Conservation (phyloP, 2,329 filamentous ascomycete species). For the Diaporthe ilicicola region DNA sequence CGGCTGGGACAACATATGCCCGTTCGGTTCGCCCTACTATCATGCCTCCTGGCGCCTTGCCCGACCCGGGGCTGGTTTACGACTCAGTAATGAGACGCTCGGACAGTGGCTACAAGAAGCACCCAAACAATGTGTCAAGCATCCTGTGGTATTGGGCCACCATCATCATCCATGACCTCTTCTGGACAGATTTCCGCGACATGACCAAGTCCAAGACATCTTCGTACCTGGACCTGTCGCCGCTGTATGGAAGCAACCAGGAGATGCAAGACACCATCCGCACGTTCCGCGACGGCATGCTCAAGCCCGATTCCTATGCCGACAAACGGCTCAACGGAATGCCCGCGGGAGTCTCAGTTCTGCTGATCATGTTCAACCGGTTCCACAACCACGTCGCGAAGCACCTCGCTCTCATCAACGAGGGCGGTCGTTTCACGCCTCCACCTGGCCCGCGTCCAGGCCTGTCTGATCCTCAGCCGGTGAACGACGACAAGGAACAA, state of each 20-base stretch:
- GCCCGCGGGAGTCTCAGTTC: constrained; percentile 74
- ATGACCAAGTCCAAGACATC: constrained; percentile 71
- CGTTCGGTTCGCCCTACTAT: constrained; percentile 68
- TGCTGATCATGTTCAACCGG: constrained; percentile 81
- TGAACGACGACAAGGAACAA: constrained; percentile 43
- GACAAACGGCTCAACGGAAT: constrained; percentile 76
- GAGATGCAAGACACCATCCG: constrained; percentile 72
- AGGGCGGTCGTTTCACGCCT: constrained; percentile 78
- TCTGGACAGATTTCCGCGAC: constrained; percentile 73
- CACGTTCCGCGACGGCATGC: constrained; percentile 73
- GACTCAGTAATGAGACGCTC: constrained; percentile 67
- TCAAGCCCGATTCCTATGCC: constrained; percentile 78
- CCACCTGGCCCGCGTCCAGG: constrained; percentile 51
- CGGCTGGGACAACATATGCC: constrained; percentile 73
- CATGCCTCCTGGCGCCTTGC: constrained; percentile 69
- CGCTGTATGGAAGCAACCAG: constrained; percentile 75
- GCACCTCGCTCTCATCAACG: constrained; percentile 86
- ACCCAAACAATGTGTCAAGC: constrained; percentile 77
- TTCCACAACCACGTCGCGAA: constrained; percentile 90
- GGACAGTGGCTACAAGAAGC: constrained; percentile 57
- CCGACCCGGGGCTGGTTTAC: constrained; percentile 71
- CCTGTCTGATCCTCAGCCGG: background rate
- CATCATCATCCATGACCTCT: constrained; percentile 75
- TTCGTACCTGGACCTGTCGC: constrained; percentile 76
- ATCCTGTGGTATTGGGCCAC: constrained; percentile 78